Base-by-base conservation (phyloP, 129 eudicot genomes). In the Helichrysum umbraculigerum region DNA sequence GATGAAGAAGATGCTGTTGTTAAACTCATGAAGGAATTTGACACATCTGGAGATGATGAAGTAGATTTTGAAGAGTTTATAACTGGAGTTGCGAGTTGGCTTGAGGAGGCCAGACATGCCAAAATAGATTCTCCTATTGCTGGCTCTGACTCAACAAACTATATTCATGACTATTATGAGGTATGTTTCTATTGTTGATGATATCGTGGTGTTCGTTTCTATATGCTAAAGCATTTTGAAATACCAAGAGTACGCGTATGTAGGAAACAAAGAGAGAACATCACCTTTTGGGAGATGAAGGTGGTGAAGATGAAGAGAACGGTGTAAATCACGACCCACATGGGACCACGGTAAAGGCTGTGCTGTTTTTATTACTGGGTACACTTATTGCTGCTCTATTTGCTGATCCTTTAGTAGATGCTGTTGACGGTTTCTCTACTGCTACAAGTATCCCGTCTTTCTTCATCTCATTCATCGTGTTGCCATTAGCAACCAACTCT, bases 331-430 rank as follows among this genome's bases (percentile, higher is more conserved):
- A 47, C 37, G 84, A 87, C 69, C 60, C 91, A 51, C 80, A 74
- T 73, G 37, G 76, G 84, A 91, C 85, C 47, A 52, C 91, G 1
- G 51, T 86, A 39, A 95, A 95, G 72, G 97, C 99, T 67, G 83
- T 66, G 51, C 60, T 89, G 4, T 70, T 85, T 51, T 54, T 95
- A 76, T 57, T 95, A 66, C 73, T 95, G 10, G 99, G 99, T 32
- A 87, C 97, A 28, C 50, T 78, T 29, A 75, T 95, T 63, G 96
- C 97, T 44, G 99, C 99, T 86, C 68, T 83, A 68, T 95, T 91
- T 78, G 97, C 99, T 2, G 96, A 95, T 78, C 97, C 99, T 73
- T 71, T 95, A 33, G 99, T 95, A 5, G 99, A 87, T 79, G 94
- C 92, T 44, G 95, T 95, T 59, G 87, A 84, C 70, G 89, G 87